Evolutionary conservation across 2,329 filamentous ascomycete genomes (phyloP).

Genomic region (Hysterium pulicare): DNA sequence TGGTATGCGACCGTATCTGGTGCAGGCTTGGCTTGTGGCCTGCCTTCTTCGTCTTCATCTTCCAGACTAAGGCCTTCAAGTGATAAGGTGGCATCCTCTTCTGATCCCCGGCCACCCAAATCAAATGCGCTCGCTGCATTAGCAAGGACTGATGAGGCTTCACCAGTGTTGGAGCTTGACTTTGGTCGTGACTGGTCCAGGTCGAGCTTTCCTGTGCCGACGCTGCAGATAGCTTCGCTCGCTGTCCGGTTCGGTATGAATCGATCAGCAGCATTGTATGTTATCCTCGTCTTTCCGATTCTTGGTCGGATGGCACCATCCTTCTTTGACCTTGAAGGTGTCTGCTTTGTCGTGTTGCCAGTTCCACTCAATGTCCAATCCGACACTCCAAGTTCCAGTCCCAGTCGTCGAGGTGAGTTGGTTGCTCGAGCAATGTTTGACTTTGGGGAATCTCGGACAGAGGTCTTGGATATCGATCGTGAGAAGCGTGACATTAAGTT

Average conservation of each 20-base stretch:
- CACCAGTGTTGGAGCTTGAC: conserved; percentile 62
- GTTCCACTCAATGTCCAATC: conserved; percentile 90
- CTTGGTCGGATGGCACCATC: conserved; percentile 29
- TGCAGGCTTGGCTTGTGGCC: conserved; percentile 71
- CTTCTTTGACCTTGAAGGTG: conserved; percentile 34
- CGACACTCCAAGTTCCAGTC: conserved; percentile 85
- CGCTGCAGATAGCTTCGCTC: conserved; percentile 82
- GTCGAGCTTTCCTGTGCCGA: conserved; percentile 80
- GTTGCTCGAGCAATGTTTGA: conserved; percentile 82
- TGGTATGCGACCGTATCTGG: conserved; percentile 89
- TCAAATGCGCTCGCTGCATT: conserved; percentile 67
- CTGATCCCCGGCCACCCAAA: conserved; percentile 57
- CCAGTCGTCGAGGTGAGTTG: conserved; percentile 78
- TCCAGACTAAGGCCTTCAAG: conserved; percentile 77
- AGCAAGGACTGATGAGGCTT: conserved; percentile 73
- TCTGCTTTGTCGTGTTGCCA: conserved; percentile 56
- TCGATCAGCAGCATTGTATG: conserved; percentile 73
- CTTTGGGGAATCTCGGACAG: conserved; percentile 85
- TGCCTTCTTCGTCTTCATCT: conserved; percentile 61
- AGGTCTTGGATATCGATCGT: conserved; percentile 62
- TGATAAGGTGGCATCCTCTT: conserved; percentile 71
- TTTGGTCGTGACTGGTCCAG: conserved; percentile 55
- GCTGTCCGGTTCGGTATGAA: conserved; percentile 94
- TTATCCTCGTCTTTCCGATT: conserved; percentile 37
- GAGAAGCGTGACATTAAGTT: conserved; percentile 75